Base-by-base conservation (phyloP, 768 basidiomycete species). In the Amanita molliuscula region DNA sequence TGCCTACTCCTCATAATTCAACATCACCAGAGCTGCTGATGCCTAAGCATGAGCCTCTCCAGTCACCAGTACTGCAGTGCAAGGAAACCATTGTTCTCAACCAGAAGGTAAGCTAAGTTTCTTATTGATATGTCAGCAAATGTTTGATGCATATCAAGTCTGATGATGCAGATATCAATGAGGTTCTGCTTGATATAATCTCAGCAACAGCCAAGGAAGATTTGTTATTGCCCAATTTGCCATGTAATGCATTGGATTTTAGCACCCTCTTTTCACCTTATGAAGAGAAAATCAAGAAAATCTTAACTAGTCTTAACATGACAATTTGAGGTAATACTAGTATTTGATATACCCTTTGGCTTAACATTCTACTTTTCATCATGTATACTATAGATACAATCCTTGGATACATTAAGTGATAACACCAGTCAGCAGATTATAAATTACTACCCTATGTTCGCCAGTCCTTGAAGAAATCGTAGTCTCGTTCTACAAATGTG, bases 381-480 rank as follows among this genome's bases (percentile, higher is more conserved):
- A 31, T 31, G 11, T 31, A 3, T 31, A 13, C 31, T 31, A 31
- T 31, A 9, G 31, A 31, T 31, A 31, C 31, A 31, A 13, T 31
- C 6, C 23, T 23, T 23, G 25, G 25, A 5, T 26, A 26, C 25
- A 26, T 26, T 4, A 8, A 29, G 25, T 26, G 7, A 31, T 40
- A 40, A 4, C 10, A 40, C 13, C 6, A 3, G 38, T 10, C 10
- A 40, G 18, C n/a, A 40, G 9, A 21, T 40, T 21, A 40, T 50
- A 50, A 44, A 10, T 43, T 50, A 50, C 13, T 7, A 23, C 20
- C 23, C 47, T 70, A 80, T 61, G 84, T 25, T 46, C 79, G 74
- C 85, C 86, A 88, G 37, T 84, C 82, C 51, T 67, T 70, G 67
- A 91, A 91, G 63, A 75, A 82, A 33, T 82, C 81, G 60, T 72